Evolutionary conservation across 495 filamentous ascomycete species (phyloP).

Genomic region (Neurospora sp.): DNA sequence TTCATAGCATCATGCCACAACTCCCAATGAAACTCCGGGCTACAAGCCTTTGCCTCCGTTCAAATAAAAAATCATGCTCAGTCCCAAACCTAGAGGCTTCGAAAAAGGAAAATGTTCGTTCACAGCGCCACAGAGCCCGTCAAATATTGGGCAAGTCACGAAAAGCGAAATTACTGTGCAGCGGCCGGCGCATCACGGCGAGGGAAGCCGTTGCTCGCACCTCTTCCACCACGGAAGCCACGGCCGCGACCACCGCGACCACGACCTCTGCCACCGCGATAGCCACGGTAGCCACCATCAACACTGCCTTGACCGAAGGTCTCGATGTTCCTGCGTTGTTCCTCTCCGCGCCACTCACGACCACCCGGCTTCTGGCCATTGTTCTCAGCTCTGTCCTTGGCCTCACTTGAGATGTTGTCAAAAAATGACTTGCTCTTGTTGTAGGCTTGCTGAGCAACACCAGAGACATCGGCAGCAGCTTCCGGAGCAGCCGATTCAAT

Average conservation of each 20-base stretch:
- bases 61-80: constrained; percentile 5
- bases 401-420: constrained; percentile 92
- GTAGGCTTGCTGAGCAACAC: constrained; percentile 47
- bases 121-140: constrained; percentile 1
- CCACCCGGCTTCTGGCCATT: constrained; percentile 57
- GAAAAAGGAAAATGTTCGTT: constrained; percentile 8
- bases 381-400: constrained; percentile 77
- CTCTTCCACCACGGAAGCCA: constrained; percentile 37
- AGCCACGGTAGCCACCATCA: constrained; percentile 70
- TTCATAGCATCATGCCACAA: constrained; percentile 12
- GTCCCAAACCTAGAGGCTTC: constrained; percentile 7
- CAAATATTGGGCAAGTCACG: neutral
- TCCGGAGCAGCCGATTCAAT: constrained; percentile 21
- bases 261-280: constrained; percentile 60
- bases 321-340: constrained; percentile 91
- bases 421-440: constrained; percentile 86
- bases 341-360: constrained; percentile 86
- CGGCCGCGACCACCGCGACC: constrained; percentile 54
- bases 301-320: constrained; percentile 98
- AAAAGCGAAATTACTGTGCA: constrained; percentile 16
- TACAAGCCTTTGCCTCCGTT: constrained; percentile 6
- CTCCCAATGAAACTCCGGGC: constrained; percentile 8
- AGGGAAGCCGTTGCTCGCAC: constrained; percentile 25
- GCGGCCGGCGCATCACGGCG: constrained; percentile 12
- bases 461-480: constrained; percentile 24